Conservation (phyloP, 768 basidiomycete species). For the Leccinum rimulosum region DNA sequence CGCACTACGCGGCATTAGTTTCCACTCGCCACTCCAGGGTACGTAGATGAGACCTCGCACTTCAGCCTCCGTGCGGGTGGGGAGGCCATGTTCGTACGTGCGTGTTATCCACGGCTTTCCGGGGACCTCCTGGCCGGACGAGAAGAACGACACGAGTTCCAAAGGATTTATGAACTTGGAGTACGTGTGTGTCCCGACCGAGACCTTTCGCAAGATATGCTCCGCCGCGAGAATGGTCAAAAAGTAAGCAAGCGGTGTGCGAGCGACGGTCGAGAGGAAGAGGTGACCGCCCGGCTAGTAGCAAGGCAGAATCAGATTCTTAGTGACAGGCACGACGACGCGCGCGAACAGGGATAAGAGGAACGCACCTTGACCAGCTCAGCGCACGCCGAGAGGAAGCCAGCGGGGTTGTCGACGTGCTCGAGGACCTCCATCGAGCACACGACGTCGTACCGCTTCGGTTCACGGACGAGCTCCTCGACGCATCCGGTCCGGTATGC, state of each 20-base stretch:
- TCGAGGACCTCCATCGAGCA: constrained; percentile 98
- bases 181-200: constrained; percentile 87
- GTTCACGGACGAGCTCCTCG: constrained; percentile 65
- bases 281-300: constrained; percentile 94
- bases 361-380: constrained; percentile 78
- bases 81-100: constrained; percentile 43
- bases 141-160: constrained; percentile 85
- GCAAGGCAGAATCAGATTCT: constrained; percentile 6
- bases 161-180: constrained; percentile 85
- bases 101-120: constrained; percentile 59
- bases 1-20: constrained; percentile 56
- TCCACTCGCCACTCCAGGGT: constrained; percentile 69
- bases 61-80: constrained; percentile 69
- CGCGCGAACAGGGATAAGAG: background rate
- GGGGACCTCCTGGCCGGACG: constrained; percentile 2
- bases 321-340: too few species aligned
- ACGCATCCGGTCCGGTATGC: constrained; percentile 68
- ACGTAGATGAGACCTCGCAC: constrained; percentile 76
- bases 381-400: constrained; percentile 79
- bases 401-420: constrained; percentile 90
- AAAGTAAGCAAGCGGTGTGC: constrained; percentile 71
- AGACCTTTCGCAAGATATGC: constrained; percentile 73
- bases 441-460: constrained; percentile 81
- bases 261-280: constrained; percentile 92
- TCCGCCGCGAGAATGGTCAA: constrained; percentile 80